Evolutionary conservation across 352 stramenopile species (phyloP), one percentile per base, ranked within the genome.

Genomic region (Globisporangium spiculum): DNA sequence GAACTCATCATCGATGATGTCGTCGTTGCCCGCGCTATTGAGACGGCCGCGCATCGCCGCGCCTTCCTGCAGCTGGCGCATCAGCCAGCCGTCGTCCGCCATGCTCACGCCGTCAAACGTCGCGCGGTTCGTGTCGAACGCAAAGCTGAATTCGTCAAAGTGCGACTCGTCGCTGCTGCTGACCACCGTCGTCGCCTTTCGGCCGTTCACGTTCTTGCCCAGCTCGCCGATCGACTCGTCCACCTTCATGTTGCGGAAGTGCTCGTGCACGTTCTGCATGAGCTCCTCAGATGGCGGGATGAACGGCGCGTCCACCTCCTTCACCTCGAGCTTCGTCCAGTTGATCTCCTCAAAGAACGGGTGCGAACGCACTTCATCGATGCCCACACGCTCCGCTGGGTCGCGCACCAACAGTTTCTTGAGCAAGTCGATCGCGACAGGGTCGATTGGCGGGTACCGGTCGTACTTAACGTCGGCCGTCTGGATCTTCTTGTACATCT

Each of bases 401-500:
- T 96, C 85, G 55, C 86, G 86, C 34, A 92, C 85, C 6, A 96
- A 65, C 36, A 96, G 59, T 62, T 91, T 91, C 72, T 93, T 61
- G 20, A 96, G 59, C 65, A 96, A 57, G 65, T 94, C 85, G 54
- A 94, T 76, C 8, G 80, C 88, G 8, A 83, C 73, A 0, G 82
- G 74, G 59, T 94, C 84, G 34, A 94, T 86, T 18, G 83, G 72
- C 8, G 86, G 86, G 26, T 84, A 82, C 32, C 75, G 71, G 6
- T 91, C 78, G 67, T 94, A 96, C 68, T 92, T 92, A 52, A 96
- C 81, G 56, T 94, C 86, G 4, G 85, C 88, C 36, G 79, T 94
- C 67, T 94, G 86, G 70, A 97, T 97, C 67, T 94, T 94, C 70
- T 93, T 92, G 79, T 95, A 97, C 82, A 96, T 94, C 30, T 89